Conservation (phyloP, 2,329 filamentous ascomycete species). For the Trichoderma breve region DNA sequence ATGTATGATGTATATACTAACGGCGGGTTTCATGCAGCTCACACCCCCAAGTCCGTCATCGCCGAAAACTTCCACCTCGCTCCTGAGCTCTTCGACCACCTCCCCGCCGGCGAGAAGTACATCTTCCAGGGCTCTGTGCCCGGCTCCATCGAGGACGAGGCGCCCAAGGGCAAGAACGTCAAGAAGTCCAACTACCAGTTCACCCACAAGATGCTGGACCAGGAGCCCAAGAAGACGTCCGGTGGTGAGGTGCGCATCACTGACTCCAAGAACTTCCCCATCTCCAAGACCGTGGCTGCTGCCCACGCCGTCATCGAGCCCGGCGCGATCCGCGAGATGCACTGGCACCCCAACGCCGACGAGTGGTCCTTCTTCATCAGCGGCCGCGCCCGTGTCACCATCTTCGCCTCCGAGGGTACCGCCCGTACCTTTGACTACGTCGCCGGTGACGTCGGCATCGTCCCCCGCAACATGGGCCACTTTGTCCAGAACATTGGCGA, state of each 20-base stretch:
- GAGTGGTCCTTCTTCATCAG: constrained; percentile 79
- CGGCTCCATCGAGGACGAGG: constrained; percentile 63
- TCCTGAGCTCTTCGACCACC: constrained; percentile 66
- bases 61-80: constrained; percentile 73
- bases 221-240: constrained; percentile 62
- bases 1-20: not conserved
- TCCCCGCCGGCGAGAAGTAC: constrained; percentile 68
- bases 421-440: constrained; percentile 75
- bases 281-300: constrained; percentile 70
- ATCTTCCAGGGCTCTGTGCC: constrained; percentile 71
- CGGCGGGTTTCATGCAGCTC: constrained; percentile 44
- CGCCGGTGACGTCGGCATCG: constrained; percentile 73
- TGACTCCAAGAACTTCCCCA: constrained; percentile 72
- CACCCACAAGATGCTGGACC: constrained; percentile 69
- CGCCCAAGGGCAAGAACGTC: constrained; percentile 58
- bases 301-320: constrained; percentile 70
- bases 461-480: constrained; percentile 74
- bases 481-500: constrained; percentile 82
- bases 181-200: constrained; percentile 68
- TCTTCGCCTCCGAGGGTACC: constrained; percentile 67
- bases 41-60: constrained; percentile 69
- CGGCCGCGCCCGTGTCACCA: constrained; percentile 69
- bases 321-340: constrained; percentile 73
- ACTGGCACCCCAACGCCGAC: constrained; percentile 78
- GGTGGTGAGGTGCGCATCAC: constrained; percentile 72